Percentiles rank a stretch among this genome's conserved stretches.
Evolutionary conservation across 164 flowering plant species (phyloP).

Genomic region (Nymphaea thermarum): DNA sequence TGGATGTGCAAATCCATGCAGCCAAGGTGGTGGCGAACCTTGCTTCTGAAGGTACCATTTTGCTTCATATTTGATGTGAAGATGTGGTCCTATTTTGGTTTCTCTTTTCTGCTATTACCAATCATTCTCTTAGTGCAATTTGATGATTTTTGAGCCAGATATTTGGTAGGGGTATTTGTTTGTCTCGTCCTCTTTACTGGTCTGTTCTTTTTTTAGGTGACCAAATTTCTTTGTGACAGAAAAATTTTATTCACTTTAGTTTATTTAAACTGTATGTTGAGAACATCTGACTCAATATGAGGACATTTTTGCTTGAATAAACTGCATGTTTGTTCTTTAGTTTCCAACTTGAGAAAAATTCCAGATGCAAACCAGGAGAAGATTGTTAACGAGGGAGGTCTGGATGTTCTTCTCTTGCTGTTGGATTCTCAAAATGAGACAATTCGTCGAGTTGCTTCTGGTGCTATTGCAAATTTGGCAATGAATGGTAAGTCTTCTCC

Average conservation of each 20-base stretch:
- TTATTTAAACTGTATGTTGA: too few species aligned
- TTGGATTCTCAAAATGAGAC: constrained; percentile 51
- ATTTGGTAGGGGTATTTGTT: too few species aligned
- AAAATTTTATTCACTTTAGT: too few species aligned
- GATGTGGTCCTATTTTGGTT: neutral
- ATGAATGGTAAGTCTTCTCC: constrained; percentile 54
- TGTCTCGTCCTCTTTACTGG: too few species aligned
- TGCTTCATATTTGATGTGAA: neutral
- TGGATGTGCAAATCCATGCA: constrained; percentile 76
- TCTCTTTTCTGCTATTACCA: too few species aligned
- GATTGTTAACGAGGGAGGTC: constrained; percentile 82
- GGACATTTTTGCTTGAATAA: too few species aligned
- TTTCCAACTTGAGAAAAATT: neutral
- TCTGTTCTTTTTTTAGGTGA: too few species aligned
- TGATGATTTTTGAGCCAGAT: neutral
- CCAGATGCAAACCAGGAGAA: constrained; percentile 70
- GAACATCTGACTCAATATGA: too few species aligned
- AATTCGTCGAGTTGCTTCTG: constrained; percentile 82
- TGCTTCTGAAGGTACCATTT: constrained; percentile 76
- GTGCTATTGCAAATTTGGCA: constrained; percentile 92
- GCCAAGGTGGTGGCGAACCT: constrained; percentile 89
- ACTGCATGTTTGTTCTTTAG: neutral
- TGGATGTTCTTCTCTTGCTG: constrained; percentile 69
- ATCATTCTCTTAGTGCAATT: neutral
- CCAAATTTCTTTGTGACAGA: too few species aligned